These are phyloP conservation scores for Corylus avellana DNA, from an alignment of 306 rosid genomes.

Conservation along the genomic window DNA sequence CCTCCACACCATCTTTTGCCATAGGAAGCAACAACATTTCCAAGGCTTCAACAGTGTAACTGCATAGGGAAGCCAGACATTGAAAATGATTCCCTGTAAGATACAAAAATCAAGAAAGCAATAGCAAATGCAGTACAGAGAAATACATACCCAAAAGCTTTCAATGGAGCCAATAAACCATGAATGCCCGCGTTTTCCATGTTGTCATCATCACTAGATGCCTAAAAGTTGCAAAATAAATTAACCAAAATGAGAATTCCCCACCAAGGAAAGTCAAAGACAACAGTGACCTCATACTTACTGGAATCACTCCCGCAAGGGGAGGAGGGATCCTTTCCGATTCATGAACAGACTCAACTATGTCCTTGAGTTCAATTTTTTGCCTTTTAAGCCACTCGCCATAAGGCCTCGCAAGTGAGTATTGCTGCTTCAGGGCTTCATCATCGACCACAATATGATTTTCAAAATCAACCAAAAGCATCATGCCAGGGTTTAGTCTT, in stretches of 20 bases:
- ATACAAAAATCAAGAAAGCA: constrained; percentile 15
- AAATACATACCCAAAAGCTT: constrained; percentile 82
- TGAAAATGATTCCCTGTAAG: constrained; percentile 21
- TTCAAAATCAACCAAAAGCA: constrained; percentile 98
- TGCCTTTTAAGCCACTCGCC: constrained; percentile 86
- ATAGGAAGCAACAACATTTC: constrained; percentile 98
- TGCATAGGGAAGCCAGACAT: constrained; percentile 39
- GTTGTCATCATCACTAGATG: constrained; percentile 51
- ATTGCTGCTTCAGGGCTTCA: constrained; percentile 89
- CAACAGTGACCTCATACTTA: constrained; percentile 42
- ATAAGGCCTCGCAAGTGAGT: constrained; percentile 87
- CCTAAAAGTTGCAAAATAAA: constrained; percentile 46
- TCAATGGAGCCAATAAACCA: constrained; percentile 78
- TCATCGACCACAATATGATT: constrained; percentile 88
- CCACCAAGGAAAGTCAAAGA: constrained; percentile 8
- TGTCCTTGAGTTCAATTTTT: constrained; percentile 83
- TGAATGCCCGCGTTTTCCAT: constrained; percentile 85
- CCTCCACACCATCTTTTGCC: constrained; percentile 95
- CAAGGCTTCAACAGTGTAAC: constrained; percentile 83
- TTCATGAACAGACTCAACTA: constrained; percentile 69
- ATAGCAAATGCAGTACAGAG: constrained; percentile 17
- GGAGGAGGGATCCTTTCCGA: constrained; percentile 64
- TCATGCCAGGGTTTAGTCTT: constrained; percentile 98
- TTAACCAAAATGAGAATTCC: constrained; percentile 18
- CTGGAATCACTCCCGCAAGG: constrained; percentile 71